These are phyloP conservation scores for Mariannaea elegans DNA, from an alignment of 2,329 filamentous ascomycete species.

Conservation along the genomic window DNA sequence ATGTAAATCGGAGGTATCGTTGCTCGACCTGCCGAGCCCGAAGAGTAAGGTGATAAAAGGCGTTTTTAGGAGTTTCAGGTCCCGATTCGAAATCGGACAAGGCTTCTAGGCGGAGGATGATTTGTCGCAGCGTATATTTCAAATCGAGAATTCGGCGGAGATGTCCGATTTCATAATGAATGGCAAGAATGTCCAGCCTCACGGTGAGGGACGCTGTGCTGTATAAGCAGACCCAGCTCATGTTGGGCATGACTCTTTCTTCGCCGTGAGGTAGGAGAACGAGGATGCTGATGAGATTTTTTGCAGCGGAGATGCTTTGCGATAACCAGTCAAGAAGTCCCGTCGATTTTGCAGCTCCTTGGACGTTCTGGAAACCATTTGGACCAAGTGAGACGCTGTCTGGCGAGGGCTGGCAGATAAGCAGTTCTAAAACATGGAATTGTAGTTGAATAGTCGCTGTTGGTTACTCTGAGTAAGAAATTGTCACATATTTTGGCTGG, in stretches of 20 bases:
- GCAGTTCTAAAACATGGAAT: conserved; percentile 41
- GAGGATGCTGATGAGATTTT: conserved; percentile 41
- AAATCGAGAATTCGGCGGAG: conserved; percentile 44
- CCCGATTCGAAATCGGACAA: conserved; percentile 20
- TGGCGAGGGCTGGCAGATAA: conserved; percentile 42
- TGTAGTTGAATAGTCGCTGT: conserved; percentile 41
- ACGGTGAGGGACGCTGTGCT: conserved; percentile 43
- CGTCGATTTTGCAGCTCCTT: conserved; percentile 22
- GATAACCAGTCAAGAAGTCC: conserved; percentile 41
- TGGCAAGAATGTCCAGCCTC: conserved; percentile 43
- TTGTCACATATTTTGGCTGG: not conserved
- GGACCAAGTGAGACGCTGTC: conserved; percentile 40
- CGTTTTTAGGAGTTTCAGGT: conserved; percentile 27
- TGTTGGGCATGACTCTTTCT: conserved; percentile 41
- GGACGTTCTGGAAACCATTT: conserved; percentile 34
- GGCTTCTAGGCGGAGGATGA: conserved; percentile 40
- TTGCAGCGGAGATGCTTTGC: conserved; percentile 43
- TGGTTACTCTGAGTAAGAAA: not conserved
- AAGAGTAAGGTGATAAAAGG: conserved; percentile 37
- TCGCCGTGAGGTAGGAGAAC: conserved; percentile 40
- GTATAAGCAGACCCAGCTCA: conserved; percentile 45
- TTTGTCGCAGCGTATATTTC: conserved; percentile 40
- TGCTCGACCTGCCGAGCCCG: conserved; percentile 32
- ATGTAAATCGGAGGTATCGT: conserved; percentile 33
- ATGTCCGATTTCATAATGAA: conserved; percentile 37